These are phyloP conservation scores for Dentipellis sp. DNA, from an alignment of 768 basidiomycete genomes.

Conservation along the genomic window DNA sequence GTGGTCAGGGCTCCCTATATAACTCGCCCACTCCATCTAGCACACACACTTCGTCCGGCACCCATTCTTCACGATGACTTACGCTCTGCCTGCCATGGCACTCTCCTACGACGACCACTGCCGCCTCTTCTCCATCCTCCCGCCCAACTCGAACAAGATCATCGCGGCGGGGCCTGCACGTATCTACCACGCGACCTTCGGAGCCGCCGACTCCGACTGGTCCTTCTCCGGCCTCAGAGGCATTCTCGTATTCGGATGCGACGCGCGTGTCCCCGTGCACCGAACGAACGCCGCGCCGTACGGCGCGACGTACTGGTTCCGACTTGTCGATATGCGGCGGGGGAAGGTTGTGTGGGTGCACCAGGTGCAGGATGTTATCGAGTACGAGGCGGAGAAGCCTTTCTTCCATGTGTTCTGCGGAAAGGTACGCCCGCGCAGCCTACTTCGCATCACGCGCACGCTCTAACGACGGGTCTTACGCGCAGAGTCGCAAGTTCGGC, in stretches of 20 bases:
- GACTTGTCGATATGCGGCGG: conserved; percentile 47
- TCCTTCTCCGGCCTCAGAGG: conserved; percentile 51
- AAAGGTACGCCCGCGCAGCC: conserved; percentile 42
- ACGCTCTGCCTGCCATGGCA: not conserved
- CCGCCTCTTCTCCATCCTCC: conserved; percentile 17
- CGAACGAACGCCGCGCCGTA: conserved; percentile 16
- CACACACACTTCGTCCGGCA: not conserved
- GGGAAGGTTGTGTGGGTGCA: conserved; percentile 63
- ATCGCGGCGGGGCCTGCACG: conserved; percentile 47
- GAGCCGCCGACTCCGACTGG: conserved; percentile 41
- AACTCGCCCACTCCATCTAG: not conserved
- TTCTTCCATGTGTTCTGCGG: conserved; percentile 91
- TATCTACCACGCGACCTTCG: conserved; percentile 53
- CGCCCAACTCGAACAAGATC: conserved; percentile 21
- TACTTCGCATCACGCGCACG: not conserved
- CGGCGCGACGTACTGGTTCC: conserved; percentile 44
- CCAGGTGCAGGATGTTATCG: conserved; percentile 46
- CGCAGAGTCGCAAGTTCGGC: conserved; percentile 37
- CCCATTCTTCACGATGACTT: not conserved
- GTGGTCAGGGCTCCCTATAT: too few relatives aligned
- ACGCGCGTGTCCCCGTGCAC: conserved; percentile 20
- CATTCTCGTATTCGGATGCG: conserved; percentile 41
- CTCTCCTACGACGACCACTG: conserved; percentile 13
- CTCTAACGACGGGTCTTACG: not conserved
- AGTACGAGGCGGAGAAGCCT: conserved; percentile 76